Evolutionary conservation across 345 rosid species (phyloP), one percentile per base, ranked within the genome.

Genomic region (Erysimum cheiranthoides): DNA sequence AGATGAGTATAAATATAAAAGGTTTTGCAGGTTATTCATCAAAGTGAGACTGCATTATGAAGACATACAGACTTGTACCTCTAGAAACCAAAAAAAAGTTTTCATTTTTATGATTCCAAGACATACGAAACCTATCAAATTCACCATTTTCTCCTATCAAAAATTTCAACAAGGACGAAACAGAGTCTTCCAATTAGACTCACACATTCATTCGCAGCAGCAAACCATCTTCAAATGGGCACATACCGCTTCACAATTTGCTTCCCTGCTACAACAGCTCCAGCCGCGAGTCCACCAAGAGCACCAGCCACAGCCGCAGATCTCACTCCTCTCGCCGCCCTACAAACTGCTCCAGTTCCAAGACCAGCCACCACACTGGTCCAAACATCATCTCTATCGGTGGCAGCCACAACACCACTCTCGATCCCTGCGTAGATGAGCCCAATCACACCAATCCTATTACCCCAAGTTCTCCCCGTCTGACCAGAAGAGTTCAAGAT

Each of bases 241-340:
- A 87, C 90, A 63, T 94, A 89, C 80, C 96, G 87, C 88, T 89
- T 94, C 80, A 83, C 38, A 7, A 78, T 75, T 83, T 90, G 94
- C 80, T 89, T 94, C 64, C 89, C 98, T 0, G 93, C 88, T 25
- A 90, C 97, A 32, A 78, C 92, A 0, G 88, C 84, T 0, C 95
- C 97, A 1, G 98, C 98, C 0, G 89, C 95, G 21, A 86, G 10
- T 0, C 97, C 98, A 27, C 98, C 97, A 14, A 94, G 82, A 6
- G 96, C 98, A 10, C 98, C 98, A 0, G 98, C 98, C 34, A 94
- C 96, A 3, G 98, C 98, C 3, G 98, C 98, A 7, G 97, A 92
- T 79, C 97, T 85, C 28, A 89, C 82, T 9, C 98, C 98, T 62
- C 96, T 82, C 3, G 98, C 97, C 11, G 98, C 98, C 71, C 95